Evolutionary conservation across 2,329 filamentous ascomycete genomes (phyloP).

Genomic region (Paramyrothecium roridum): DNA sequence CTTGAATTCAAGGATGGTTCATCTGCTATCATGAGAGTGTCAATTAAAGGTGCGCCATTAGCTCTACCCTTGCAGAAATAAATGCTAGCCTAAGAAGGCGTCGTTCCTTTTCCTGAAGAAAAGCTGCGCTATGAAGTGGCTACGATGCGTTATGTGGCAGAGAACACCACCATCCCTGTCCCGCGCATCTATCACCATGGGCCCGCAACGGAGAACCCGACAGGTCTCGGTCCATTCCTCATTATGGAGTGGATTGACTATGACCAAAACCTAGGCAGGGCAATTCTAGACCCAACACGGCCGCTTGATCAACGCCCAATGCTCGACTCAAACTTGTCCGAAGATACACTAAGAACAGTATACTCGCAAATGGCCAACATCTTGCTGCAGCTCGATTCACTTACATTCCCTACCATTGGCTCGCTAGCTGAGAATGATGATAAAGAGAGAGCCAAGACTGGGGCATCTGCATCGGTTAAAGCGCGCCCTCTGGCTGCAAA

Average conservation of each 20-base stretch:
- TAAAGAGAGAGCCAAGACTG: too few species aligned
- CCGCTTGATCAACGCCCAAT: constrained; percentile 19
- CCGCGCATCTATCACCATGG: constrained; percentile 27
- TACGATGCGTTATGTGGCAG: constrained; percentile 26
- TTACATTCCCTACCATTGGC: constrained; percentile 33
- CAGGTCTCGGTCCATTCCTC: constrained; percentile 30
- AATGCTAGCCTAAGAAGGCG: constrained; percentile 3
- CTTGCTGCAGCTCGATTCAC: constrained; percentile 32
- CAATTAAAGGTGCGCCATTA: constrained; percentile 15
- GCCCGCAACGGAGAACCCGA: constrained; percentile 24
- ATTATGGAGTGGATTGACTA: constrained; percentile 33
- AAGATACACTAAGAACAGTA: constrained; percentile 25
- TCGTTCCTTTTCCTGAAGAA: constrained; percentile 27
- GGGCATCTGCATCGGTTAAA: constrained; percentile 16
- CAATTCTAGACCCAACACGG: constrained; percentile 20
- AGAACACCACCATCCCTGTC: constrained; percentile 29
- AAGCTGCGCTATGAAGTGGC: constrained; percentile 32
- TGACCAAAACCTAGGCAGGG: constrained; percentile 20
- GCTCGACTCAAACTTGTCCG: constrained; percentile 28
- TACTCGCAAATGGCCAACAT: constrained; percentile 39
- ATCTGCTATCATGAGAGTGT: constrained; percentile 24
- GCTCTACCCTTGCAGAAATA: background rate
- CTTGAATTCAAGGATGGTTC: constrained; percentile 27
- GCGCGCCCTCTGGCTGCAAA: constrained; percentile 32
- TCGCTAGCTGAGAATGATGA: constrained; percentile 24